phyloP scores from a whole-genome alignment of 139 green algal genomes.

The Ulvella scutata region DNA sequence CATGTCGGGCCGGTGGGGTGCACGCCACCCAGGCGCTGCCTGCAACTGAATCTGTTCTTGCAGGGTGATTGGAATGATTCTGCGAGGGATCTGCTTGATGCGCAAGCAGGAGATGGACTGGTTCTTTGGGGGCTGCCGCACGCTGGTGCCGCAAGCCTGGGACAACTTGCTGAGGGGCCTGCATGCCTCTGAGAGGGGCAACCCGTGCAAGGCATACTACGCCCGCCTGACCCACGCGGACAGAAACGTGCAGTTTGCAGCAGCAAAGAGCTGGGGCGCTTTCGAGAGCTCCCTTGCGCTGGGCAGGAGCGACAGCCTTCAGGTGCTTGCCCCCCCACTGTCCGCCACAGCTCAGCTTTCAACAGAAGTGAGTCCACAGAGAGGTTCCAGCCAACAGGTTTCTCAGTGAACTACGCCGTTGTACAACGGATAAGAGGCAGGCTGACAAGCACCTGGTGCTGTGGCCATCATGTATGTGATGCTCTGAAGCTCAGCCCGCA shows the following conservation, averaged over 20 bases:
- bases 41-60: too few relatives aligned
- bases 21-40: too few relatives aligned
- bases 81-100: constrained; percentile 59
- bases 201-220: constrained; percentile 27
- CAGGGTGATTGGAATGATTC: constrained; percentile 29
- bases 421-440: too few relatives aligned
- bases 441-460: too few relatives aligned
- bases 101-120: constrained; percentile 40
- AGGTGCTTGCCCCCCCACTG: not conserved
- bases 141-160: constrained; percentile 27
- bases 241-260: not conserved
- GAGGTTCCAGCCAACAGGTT: too few relatives aligned
- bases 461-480: too few relatives aligned
- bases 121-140: constrained; percentile 37
- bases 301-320: not conserved
- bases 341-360: constrained; percentile 14
- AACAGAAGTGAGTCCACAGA: not conserved
- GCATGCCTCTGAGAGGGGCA: constrained; percentile 2
- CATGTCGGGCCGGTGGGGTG: too few relatives aligned
- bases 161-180: constrained; percentile 17
- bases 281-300: not conserved
- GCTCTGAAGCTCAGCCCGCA: too few relatives aligned
- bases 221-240: constrained; percentile 9
- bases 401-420: too few relatives aligned
- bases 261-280: not conserved